Percentiles rank a stretch among this genome's conserved stretches.
These are phyloP conservation scores for Sclerotinia subarctica DNA, from an alignment of 2,329 filamentous ascomycete genomes.

Conservation along the genomic window DNA sequence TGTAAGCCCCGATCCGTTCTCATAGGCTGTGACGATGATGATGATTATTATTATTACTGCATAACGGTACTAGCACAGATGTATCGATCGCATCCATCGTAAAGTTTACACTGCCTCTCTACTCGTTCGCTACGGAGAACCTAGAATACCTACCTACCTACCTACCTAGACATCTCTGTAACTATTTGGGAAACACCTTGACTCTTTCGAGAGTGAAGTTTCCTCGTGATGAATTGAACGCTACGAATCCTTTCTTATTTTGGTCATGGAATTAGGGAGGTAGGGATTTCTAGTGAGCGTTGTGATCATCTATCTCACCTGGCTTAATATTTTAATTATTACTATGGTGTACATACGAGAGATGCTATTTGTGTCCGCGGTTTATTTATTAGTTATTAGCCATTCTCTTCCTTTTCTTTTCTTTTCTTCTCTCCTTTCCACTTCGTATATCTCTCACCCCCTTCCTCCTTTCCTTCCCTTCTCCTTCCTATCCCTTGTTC, in stretches of 20 bases:
- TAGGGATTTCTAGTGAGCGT: background rate
- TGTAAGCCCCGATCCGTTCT: background rate
- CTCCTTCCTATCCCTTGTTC: background rate
- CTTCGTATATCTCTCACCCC: background rate
- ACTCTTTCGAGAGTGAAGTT: background rate
- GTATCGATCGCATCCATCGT: background rate
- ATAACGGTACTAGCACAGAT: no score
- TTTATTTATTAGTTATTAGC: background rate
- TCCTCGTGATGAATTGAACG: background rate
- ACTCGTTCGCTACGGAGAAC: no score
- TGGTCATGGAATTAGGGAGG: background rate
- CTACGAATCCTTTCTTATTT: background rate
- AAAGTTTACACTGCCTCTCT: no score
- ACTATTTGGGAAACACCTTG: background rate
- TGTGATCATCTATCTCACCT: constrained; percentile 15
- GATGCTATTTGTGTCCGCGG: background rate
- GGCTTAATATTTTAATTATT: constrained; percentile 1
- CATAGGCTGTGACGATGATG: no score
- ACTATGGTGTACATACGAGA: no score
- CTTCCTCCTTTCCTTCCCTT: no score
- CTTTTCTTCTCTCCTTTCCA: background rate
- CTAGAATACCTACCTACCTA: background rate
- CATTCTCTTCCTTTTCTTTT: background rate
- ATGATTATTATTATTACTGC: no score
- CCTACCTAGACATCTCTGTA: background rate